These are phyloP conservation scores for Orbilia javanica DNA, from an alignment of 2,329 filamentous ascomycete genomes.

Conservation along the genomic window DNA sequence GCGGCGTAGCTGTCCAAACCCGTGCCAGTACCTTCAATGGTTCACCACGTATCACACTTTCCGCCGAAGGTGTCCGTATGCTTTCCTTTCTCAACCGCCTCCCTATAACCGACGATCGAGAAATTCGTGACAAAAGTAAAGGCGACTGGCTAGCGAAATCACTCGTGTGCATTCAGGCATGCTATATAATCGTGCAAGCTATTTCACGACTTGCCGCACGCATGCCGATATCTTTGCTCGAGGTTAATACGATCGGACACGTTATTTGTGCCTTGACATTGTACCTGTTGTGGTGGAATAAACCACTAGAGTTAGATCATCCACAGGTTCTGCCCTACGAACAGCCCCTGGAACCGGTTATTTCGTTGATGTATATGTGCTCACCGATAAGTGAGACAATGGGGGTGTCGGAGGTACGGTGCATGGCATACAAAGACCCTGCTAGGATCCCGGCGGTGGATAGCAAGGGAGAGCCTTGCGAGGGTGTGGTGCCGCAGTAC, in stretches of 20 bases:
- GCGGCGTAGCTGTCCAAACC: conserved; percentile 48
- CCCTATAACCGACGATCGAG: conserved; percentile 57
- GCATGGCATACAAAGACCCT: conserved; percentile 45
- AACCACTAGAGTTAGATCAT: conserved; percentile 60
- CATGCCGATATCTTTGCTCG: conserved; percentile 62
- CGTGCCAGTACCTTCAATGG: conserved; percentile 38
- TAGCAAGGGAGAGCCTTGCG: conserved; percentile 13
- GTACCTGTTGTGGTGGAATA: conserved; percentile 63
- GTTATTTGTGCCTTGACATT: conserved; percentile 61
- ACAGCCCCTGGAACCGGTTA: conserved; percentile 18
- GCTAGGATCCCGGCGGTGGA: background rate
- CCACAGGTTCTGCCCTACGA: conserved; percentile 44
- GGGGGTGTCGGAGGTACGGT: conserved; percentile 45
- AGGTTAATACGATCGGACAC: conserved; percentile 63
- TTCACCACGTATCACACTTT: conserved; percentile 34
- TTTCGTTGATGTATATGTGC: conserved; percentile 51
- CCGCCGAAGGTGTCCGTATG: conserved; percentile 36
- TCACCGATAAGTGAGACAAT: conserved; percentile 40
- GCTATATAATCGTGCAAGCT: conserved; percentile 61
- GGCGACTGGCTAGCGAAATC: conserved; percentile 62
- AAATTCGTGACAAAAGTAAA: conserved; percentile 63
- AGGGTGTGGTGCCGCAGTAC: conserved; percentile 35
- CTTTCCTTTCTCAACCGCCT: conserved; percentile 49
- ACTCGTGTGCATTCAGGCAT: conserved; percentile 62
- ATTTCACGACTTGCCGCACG: conserved; percentile 58